Base-by-base conservation (phyloP, 768 basidiomycete genomes). In the Plicaturopsis crispa region DNA sequence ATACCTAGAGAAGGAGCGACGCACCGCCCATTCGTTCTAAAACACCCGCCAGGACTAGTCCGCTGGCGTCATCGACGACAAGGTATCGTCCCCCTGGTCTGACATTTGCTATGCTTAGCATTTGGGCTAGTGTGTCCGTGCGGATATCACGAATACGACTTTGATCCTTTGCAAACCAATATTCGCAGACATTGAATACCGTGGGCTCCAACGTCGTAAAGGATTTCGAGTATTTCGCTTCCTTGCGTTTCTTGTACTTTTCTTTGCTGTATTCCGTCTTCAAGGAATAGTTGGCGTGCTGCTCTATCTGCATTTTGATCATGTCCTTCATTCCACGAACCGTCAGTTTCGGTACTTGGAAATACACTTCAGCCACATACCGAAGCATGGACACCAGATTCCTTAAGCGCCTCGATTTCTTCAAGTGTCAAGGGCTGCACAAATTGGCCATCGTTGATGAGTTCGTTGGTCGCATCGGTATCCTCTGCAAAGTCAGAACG, bases 181-280 rank as follows among this genome's bases (percentile, higher is more conserved):
- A 91, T 43, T 87, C 79, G 55, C 84, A 80, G 31, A 98, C 79
- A 53, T 94, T 89, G 65, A 78, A 82, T 18, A 88, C 53, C 0
- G 90, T 90, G 2, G 94, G 91, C 31, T 90, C 84, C 26, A 98
- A 74, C 1, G 86, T 86, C 11, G 86, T 80, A 48, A 98, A 89
- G 6, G 73, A 70, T 55, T 90, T 93, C 4, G 80, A 82, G 56
- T 86, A 97, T 93, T 98, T 99, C 40, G 88, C 91, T 63, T 93
- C 89, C 59, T 99, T 99, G 26, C 90, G 73, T 58, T 93, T 94
- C 57, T 78, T 84, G 62, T 97, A 99, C 57, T 99, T 99, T 53
- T 98, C 93, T 61, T 99, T 98, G 61, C 88, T 92, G 60, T 93
- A 98, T 59, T 94, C 96, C 1, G 93, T 98, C 62, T 98, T 98